These are phyloP conservation scores for Auricularia cornea DNA, from an alignment of 768 basidiomycete genomes.

Conservation along the genomic window DNA sequence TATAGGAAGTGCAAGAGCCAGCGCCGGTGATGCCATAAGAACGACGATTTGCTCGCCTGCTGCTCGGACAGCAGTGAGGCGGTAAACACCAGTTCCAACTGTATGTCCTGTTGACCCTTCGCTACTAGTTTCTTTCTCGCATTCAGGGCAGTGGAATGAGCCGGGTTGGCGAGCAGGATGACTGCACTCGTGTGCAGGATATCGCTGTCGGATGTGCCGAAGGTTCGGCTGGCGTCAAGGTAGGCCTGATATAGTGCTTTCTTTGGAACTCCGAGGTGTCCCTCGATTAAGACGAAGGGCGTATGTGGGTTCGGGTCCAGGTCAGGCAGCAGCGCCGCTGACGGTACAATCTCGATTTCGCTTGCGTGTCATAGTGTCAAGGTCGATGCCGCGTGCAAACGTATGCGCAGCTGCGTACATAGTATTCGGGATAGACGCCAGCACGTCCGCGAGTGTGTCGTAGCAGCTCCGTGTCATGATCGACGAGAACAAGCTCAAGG, in stretches of 20 bases:
- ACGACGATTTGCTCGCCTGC: constrained; percentile 55
- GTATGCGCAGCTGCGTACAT: no score
- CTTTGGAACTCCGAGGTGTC: constrained; percentile 57
- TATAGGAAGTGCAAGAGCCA: constrained; percentile 46
- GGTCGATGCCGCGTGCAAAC: neutral
- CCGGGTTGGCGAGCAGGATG: constrained; percentile 59
- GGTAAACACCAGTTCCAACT: constrained; percentile 38
- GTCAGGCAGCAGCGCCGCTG: neutral
- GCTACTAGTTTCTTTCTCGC: constrained; percentile 43
- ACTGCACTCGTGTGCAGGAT: constrained; percentile 28
- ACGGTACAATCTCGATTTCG: neutral
- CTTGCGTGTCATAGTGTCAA: neutral
- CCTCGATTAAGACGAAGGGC: constrained; percentile 50
- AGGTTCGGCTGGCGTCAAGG: constrained; percentile 32
- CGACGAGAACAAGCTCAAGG: neutral
- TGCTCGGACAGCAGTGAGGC: constrained; percentile 42
- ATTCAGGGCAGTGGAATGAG: constrained; percentile 62
- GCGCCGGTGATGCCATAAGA: constrained; percentile 62
- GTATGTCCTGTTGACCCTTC: constrained; percentile 18
- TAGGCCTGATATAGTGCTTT: constrained; percentile 49
- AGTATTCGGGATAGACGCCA: neutral
- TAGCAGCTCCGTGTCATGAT: neutral
- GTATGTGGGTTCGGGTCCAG: constrained; percentile 7
- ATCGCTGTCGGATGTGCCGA: constrained; percentile 17
- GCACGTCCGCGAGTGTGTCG: neutral